Evolutionary conservation across 2,329 filamentous ascomycete genomes (phyloP).

Genomic region (Alternaria sp.): DNA sequence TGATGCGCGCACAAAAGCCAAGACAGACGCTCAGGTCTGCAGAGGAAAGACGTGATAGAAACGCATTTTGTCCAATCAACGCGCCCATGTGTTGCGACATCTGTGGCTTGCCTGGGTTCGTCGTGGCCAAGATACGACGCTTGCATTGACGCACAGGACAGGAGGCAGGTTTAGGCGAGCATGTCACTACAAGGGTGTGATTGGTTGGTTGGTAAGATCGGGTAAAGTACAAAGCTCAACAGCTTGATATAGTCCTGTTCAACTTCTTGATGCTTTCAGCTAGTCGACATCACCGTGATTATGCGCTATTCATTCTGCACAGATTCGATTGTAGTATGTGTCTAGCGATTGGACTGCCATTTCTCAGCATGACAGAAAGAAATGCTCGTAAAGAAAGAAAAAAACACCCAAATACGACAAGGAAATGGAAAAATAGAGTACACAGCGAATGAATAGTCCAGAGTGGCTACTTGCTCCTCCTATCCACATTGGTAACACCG

Average conservation of each 20-base stretch:
- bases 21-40: not conserved
- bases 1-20: not conserved
- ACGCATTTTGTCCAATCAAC: slow-evolving; percentile 14
- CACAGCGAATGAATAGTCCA: not conserved
- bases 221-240: not conserved
- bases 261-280: not conserved
- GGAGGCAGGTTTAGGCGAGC: not conserved
- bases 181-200: slow-evolving; percentile 7
- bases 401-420: not conserved
- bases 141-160: not conserved
- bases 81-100: slow-evolving; percentile 15
- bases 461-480: not conserved
- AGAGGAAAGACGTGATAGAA: not conserved
- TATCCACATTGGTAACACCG: not conserved
- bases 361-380: not conserved
- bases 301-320: not conserved
- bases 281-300: not conserved
- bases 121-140: slow-evolving; percentile 9
- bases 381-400: not conserved
- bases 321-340: not conserved
- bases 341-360: not conserved
- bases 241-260: not conserved
- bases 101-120: not conserved
- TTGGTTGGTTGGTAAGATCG: not conserved
- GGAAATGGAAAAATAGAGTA: not conserved